phyloP scores from a whole-genome alignment of 108 stramenopile genomes.

The Mayamaea pseudoterrestris region DNA sequence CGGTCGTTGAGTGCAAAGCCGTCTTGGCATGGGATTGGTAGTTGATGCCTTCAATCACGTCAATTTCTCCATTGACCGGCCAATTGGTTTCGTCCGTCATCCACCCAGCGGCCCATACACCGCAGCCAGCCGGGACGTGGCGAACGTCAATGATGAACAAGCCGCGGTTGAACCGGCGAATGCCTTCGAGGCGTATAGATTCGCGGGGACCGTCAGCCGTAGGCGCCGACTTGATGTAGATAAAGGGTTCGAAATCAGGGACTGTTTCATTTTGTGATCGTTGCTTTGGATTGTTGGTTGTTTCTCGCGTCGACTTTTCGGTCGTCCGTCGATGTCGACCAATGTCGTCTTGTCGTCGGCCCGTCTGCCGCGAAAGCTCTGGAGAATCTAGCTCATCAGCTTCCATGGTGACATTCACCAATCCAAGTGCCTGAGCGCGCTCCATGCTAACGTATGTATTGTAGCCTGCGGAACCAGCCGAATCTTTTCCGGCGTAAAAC shows the following conservation, averaged over 20 bases:
- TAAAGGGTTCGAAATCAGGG: constrained; percentile 75
- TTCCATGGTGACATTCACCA: constrained; percentile 45
- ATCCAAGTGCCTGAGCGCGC: constrained; percentile 29
- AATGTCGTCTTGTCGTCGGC: neutral
- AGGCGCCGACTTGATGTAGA: constrained; percentile 57
- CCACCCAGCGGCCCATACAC: constrained; percentile 87
- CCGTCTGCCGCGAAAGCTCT: neutral
- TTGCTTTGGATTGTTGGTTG: neutral
- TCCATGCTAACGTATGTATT: constrained; percentile 43
- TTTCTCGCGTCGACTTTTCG: no score
- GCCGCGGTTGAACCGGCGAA: constrained; percentile 61
- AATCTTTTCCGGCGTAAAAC: constrained; percentile 74
- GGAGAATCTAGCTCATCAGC: constrained; percentile 23
- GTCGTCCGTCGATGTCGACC: neutral
- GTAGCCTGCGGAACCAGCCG: constrained; percentile 67
- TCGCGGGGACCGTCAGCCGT: constrained; percentile 52
- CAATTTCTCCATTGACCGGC: constrained; percentile 88
- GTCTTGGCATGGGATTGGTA: constrained; percentile 74
- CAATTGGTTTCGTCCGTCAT: constrained; percentile 80
- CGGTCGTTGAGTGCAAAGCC: constrained; percentile 61
- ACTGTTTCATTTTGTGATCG: no score
- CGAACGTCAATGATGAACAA: constrained; percentile 74
- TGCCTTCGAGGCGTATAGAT: constrained; percentile 72
- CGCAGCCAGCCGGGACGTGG: constrained; percentile 86
- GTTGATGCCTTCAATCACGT: constrained; percentile 85